phyloP scores from a whole-genome alignment of 1,139 yeast species.

The Candida sojae region DNA sequence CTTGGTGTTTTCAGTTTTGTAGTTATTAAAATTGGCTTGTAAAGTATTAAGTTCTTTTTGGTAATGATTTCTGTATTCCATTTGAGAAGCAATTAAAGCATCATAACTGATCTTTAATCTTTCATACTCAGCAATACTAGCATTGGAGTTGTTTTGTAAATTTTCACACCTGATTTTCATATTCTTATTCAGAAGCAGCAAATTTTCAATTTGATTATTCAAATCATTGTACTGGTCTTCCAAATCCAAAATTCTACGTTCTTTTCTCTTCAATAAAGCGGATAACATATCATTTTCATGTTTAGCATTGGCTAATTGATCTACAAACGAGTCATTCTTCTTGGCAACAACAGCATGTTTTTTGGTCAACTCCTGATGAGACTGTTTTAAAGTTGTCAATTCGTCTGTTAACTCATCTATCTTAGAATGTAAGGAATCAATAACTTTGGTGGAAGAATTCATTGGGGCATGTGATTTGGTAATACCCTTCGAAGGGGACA shows the following conservation, averaged over 20 bases:
- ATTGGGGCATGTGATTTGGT: neutral
- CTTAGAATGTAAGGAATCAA: slow-evolving; percentile 57
- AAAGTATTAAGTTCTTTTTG: slow-evolving; percentile 33
- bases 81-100: slow-evolving; percentile 56
- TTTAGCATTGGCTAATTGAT: slow-evolving; percentile 67
- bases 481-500: neutral
- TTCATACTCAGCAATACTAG: slow-evolving; percentile 54
- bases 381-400: slow-evolving; percentile 42
- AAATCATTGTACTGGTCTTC: slow-evolving; percentile 56
- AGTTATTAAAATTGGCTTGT: slow-evolving; percentile 31
- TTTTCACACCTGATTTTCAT: slow-evolving; percentile 51
- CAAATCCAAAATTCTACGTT: slow-evolving; percentile 61
- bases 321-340: slow-evolving; percentile 61
- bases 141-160: slow-evolving; percentile 48
- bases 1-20: slow-evolving; percentile 36
- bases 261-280: slow-evolving; percentile 63
- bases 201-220: slow-evolving; percentile 43
- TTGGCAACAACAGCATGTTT: slow-evolving; percentile 48
- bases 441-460: slow-evolving; percentile 33
- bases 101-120: slow-evolving; percentile 64
- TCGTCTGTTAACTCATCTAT: slow-evolving; percentile 55
- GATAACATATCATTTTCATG: slow-evolving; percentile 71
- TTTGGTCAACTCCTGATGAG: slow-evolving; percentile 44
- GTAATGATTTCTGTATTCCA: slow-evolving; percentile 57
- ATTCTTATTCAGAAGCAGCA: slow-evolving; percentile 48